Evolutionary conservation across 768 basidiomycete species (phyloP).

Genomic region (Podaxis sp.): DNA sequence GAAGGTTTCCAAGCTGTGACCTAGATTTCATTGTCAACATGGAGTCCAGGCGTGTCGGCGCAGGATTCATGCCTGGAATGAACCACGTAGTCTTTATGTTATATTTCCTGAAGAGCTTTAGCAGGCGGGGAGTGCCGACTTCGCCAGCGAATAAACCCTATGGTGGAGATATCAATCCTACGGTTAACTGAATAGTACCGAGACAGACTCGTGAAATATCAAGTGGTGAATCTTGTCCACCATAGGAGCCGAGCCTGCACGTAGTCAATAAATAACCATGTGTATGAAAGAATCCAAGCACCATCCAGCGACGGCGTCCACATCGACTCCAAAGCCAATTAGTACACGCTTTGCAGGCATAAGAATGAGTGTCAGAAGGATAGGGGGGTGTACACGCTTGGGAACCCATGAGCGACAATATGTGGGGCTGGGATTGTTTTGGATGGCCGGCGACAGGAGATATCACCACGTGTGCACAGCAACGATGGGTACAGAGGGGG

Average conservation of each 20-base stretch:
- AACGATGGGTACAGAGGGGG: neutral
- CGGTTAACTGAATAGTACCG: neutral
- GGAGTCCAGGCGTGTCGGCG: neutral
- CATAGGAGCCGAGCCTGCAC: conserved; percentile 69
- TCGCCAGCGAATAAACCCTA: conserved; percentile 75
- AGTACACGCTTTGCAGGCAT: conserved; percentile 59
- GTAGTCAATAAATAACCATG: neutral
- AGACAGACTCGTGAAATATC: conserved; percentile 63
- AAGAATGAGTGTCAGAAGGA: neutral
- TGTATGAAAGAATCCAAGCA: conserved; percentile 21
- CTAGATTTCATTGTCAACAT: conserved; percentile 26
- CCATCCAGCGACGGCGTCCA: conserved; percentile 80
- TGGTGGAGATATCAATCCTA: neutral
- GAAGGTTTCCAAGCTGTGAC: conserved; percentile 76
- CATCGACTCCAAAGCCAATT: conserved; percentile 68
- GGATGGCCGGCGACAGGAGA: neutral
- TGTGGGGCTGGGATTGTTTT: neutral
- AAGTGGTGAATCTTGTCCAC: conserved; percentile 68
- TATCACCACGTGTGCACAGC: neutral
- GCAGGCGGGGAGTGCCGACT: conserved; percentile 64
- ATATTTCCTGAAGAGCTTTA: conserved; percentile 74
- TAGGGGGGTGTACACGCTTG: neutral
- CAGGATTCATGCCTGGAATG: conserved; percentile 52
- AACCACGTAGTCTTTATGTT: conserved; percentile 72
- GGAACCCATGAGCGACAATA: neutral